Evolutionary conservation across 2,329 filamentous ascomycete genomes (phyloP).

Genomic region (Sarocladium brachiariae): DNA sequence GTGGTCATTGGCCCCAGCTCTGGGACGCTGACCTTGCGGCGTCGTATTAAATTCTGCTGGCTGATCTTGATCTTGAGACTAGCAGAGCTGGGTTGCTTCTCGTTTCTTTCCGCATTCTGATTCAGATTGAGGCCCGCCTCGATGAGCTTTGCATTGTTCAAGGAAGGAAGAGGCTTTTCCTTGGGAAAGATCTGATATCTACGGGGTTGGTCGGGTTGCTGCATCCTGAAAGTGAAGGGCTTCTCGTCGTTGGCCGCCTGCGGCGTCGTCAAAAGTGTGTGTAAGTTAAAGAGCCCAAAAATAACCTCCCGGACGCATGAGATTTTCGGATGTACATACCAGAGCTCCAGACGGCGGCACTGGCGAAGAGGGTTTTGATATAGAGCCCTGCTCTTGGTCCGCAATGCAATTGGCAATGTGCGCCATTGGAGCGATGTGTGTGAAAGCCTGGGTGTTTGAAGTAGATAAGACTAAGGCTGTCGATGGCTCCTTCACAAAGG

Average conservation of each 20-base stretch:
- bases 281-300: conserved; percentile 14
- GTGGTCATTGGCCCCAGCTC: conserved; percentile 63
- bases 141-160: conserved; percentile 33
- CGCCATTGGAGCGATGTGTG: conserved; percentile 39
- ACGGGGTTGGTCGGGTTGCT: conserved; percentile 40
- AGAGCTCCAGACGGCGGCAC: conserved; percentile 35
- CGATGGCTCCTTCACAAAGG: conserved; percentile 3
- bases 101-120: conserved; percentile 33
- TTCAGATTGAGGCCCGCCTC: conserved; percentile 24
- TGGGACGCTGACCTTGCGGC: conserved; percentile 57
- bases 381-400: conserved; percentile 41
- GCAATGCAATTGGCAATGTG: conserved; percentile 56
- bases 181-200: conserved; percentile 58
- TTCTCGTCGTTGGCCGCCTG: conserved; percentile 33
- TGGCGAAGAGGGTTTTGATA: conserved; percentile 43
- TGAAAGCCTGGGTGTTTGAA: conserved; percentile 3
- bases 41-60: conserved; percentile 48
- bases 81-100: conserved; percentile 29
- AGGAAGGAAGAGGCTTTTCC: conserved; percentile 37
- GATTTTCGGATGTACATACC: conserved; percentile 26
- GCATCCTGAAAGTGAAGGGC: conserved; percentile 52
- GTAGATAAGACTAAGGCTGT: conserved; percentile 3
- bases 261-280: conserved; percentile 8
- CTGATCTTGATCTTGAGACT: conserved; percentile 48
- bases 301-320: background rate